Evolutionary conservation across 768 basidiomycete species (phyloP), one percentile per base, ranked within the genome.

Genomic region (Rossbeevera mucosa): DNA sequence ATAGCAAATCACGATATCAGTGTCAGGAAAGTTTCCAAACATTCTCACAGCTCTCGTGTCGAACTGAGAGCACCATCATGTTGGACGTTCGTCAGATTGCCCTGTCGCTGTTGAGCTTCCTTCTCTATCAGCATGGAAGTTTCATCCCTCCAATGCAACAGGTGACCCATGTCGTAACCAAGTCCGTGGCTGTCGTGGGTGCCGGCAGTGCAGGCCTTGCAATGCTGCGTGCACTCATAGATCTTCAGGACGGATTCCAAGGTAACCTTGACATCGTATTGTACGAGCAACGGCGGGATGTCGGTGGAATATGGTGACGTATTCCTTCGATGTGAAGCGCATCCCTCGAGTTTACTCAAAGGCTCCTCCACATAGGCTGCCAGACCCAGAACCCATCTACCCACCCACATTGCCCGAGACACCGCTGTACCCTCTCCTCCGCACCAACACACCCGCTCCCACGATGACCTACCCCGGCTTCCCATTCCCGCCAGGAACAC

Each of bases 401-500:
- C 33, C 79, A 16, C 80, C 81, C 4, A 56, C 60, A 2, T 64
- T 84, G 5, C 81, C 82, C 2, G 74, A 79, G 60, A 79, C 79
- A 0, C 78, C 80, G 0, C 56, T 81, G 6, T 84, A 84, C 54
- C 80, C 80, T 4, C 69, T 64, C 12, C 71, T 85, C 16, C 74
- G 64, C 51, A 80, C 78, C 13, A 83, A 83, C 62, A 80, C 77
- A 0, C 79, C 80, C 13, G 71, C 77, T 3, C 81, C 81, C 2
- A 73, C 72, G 8, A 83, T 83, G 80, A 77, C 81, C 0, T 80
- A 76, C 57, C 80, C 80, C n/a, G 62, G 69, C 7, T 77, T 80
- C 62, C 75, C 81, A 0, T 83, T 77, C 50, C 76, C 73, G 0
- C 76, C 75, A 0, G 68, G 70, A 6, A 81, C 80, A 4, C 74